Evolutionary conservation across 2,329 filamentous ascomycete genomes (phyloP).

Genomic region (Furcasterigmium sp.): DNA sequence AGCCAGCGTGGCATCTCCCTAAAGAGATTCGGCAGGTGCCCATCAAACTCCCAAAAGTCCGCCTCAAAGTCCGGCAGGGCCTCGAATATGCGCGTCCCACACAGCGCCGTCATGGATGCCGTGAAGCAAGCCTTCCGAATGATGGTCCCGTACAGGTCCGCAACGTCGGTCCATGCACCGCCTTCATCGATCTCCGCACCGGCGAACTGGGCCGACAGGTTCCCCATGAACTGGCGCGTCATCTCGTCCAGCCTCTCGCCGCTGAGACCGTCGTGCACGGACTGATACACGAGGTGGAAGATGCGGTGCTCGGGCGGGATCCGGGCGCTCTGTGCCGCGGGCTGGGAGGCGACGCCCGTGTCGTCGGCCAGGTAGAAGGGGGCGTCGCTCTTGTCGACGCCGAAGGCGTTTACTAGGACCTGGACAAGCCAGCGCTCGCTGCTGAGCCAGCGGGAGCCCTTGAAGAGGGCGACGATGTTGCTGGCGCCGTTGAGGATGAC

Average conservation of each 20-base stretch:
- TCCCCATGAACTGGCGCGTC: conserved; percentile 1
- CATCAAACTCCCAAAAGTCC: conserved; percentile 16
- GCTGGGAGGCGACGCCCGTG: conserved; percentile 3
- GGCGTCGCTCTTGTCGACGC: not conserved
- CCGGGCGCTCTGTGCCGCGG: not conserved
- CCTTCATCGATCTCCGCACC: not conserved
- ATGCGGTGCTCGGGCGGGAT: conserved; percentile 4
- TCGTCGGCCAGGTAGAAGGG: conserved; percentile 6
- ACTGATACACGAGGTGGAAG: conserved; percentile 4
- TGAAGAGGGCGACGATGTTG: conserved; percentile 6
- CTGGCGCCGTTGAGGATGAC: conserved; percentile 5
- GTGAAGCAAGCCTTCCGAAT: conserved; percentile 2
- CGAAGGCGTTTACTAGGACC: conserved; percentile 5
- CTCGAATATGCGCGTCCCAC: conserved; percentile 9
- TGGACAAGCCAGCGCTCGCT: conserved; percentile 8
- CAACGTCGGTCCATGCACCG: conserved; percentile 1
- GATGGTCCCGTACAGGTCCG: conserved; percentile 3
- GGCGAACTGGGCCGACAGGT: not conserved
- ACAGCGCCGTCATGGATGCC: conserved; percentile 1
- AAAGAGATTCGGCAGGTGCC: conserved; percentile 11
- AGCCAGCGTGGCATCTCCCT: conserved; percentile 13
- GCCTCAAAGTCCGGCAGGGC: conserved; percentile 8
- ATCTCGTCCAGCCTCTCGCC: conserved; percentile 4
- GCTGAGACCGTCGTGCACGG: conserved; percentile 4
- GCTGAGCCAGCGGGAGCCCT: conserved; percentile 2